Percentiles rank a stretch among this genome's conserved stretches.
Conservation (phyloP, 225 moss, liverwort and hornwort species). For the Pseudisothecium myosuroides region DNA sequence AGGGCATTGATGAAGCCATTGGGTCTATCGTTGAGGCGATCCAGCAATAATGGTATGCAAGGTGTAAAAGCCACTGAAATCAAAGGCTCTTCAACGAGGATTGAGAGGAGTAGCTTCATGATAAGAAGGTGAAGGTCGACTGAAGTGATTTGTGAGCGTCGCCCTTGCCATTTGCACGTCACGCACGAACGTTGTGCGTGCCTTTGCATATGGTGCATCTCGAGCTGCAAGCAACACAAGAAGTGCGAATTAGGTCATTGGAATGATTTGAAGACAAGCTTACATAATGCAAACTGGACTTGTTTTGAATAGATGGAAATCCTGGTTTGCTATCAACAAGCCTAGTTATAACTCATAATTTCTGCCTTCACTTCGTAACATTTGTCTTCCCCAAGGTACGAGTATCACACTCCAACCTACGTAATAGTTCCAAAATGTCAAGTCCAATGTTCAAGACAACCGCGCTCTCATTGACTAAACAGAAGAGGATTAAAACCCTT, state of each 20-base stretch:
- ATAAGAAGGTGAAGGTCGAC: conserved; percentile 14
- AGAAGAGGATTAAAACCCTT: not conserved
- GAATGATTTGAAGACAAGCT: not conserved
- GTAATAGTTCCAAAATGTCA: not conserved
- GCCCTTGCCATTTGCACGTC: conserved; percentile 46
- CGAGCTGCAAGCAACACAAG: conserved; percentile 22
- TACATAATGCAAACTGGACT: not conserved
- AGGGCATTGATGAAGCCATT: not conserved
- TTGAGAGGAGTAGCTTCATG: conserved; percentile 27
- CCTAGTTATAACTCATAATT: not conserved
- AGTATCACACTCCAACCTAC: not conserved
- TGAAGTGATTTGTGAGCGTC: conserved; percentile 23
- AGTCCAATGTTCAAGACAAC: not conserved
- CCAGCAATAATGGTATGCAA: not conserved
- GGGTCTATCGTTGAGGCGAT: not conserved
- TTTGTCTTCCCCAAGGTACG: not conserved
- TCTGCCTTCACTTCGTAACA: not conserved
- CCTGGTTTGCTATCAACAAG: not conserved
- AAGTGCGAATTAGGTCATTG: not conserved
- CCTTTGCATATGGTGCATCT: conserved; percentile 44
- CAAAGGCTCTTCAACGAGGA: not conserved
- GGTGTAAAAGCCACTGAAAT: not conserved
- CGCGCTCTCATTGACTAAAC: not conserved
- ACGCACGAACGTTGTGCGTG: conserved; percentile 46
- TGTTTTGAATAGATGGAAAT: not conserved